Conservation (phyloP, 805 yeast genomes). For the Candida ponderosae region DNA sequence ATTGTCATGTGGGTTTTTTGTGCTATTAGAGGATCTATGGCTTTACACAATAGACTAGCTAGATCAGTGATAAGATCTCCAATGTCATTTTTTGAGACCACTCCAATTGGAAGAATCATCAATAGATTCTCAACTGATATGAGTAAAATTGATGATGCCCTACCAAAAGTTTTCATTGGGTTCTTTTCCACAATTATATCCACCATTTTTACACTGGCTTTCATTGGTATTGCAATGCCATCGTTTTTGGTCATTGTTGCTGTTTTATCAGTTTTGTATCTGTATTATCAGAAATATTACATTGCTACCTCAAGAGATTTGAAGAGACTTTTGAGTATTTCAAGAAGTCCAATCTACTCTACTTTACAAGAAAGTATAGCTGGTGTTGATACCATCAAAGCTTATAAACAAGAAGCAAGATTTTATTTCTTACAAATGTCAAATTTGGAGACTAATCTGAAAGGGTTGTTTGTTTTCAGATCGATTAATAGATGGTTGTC, state of each 20-base stretch:
- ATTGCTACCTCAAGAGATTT: conserved; percentile 68
- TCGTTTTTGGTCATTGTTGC: conserved; percentile 39
- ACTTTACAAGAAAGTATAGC: conserved; percentile 77
- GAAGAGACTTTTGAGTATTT: conserved; percentile 60
- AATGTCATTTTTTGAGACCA: conserved; percentile 61
- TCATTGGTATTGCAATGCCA: conserved; percentile 51
- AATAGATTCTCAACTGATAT: conserved; percentile 62
- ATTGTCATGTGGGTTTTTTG: conserved; percentile 43
- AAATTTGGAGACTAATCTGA: conserved; percentile 78
- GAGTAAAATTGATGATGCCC: conserved; percentile 43
- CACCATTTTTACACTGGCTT: conserved; percentile 40
- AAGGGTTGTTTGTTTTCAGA: conserved; percentile 38
- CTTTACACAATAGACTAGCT: conserved; percentile 52
- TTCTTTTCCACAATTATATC: conserved; percentile 37
- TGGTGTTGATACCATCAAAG: conserved; percentile 71
- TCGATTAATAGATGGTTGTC: conserved; percentile 95
- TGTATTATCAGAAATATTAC: conserved; percentile 65
- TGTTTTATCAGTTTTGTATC: conserved; percentile 43
- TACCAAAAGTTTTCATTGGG: conserved; percentile 46
- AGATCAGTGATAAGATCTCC: conserved; percentile 47
- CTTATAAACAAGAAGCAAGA: conserved; percentile 58
- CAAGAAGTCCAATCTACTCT: conserved; percentile 74
- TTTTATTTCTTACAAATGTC: conserved; percentile 57
- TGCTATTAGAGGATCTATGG: conserved; percentile 47
- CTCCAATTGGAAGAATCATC: conserved; percentile 60